Base-by-base conservation (phyloP, 805 yeast genomes). In the Lachancea meyersii region DNA sequence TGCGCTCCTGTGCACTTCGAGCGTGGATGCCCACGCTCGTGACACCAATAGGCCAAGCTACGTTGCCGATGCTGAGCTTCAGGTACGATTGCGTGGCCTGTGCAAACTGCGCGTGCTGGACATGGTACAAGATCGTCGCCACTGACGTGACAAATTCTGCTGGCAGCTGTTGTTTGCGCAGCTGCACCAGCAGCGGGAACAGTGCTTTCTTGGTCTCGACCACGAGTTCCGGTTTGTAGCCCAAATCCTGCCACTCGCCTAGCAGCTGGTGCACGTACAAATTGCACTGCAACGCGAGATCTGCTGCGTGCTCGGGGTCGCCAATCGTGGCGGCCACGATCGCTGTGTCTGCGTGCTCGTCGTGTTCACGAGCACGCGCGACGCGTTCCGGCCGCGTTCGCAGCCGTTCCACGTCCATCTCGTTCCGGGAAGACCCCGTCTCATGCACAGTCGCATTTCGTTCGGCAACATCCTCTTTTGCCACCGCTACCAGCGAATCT, bases 21-120 rank as follows among this genome's bases (percentile, higher is more conserved):
- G 79, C 80, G 58, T 86, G 96, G 45, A 87, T 85, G 38, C 93
- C 87, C 13, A 87, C 82, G 44, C 76, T 76, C 6, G 78, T 68
- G 11, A 87, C 84, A 21, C 96, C 96, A 49, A 86, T 82, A 2
- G 96, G 96, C 95, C 95, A 87, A 4, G 93, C 89, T 2, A 83
- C 86, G 51, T 86, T 85, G 1, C 96, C 96, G 14, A 87, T 81
- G 55, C 91, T 81, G 44, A 87, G 64, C 48, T 81, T 75, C 69
- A 86, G 65, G 52, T 87, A 87, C 20, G 79, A 69, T 53, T 85
- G 86, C 46, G 75, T 75, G 11, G 54, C 53, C 16, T 40, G 48
- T 21, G 47, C 47, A 18, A 43, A 51, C 26, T 58, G 72, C 13
- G 59, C 54, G 9, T 63, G 54, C 59, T 86, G 95, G n/a, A 84